Conservation (phyloP, 2,329 filamentous ascomycete genomes). For the Colletotrichum horii region DNA sequence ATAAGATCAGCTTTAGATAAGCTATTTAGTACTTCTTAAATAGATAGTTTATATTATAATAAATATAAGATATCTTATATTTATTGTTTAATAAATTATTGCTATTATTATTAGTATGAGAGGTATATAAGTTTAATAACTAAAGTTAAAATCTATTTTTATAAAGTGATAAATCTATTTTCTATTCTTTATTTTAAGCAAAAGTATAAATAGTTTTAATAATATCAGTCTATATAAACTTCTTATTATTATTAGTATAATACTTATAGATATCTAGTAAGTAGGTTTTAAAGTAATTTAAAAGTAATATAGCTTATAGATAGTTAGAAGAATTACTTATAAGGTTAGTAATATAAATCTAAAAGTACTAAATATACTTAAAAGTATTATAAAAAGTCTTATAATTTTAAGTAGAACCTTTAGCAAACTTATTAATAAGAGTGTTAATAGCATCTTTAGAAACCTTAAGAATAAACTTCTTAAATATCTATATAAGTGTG, state of each 20-base stretch:
- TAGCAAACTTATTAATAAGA: neutral
- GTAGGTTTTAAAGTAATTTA: neutral
- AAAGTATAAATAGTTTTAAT: neutral
- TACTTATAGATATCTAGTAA: neutral
- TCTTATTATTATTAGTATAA: neutral
- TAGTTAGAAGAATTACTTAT: neutral
- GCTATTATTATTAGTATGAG: neutral
- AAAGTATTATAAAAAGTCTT: neutral
- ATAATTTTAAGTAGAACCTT: neutral
- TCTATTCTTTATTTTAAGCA: neutral
- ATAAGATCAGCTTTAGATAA: neutral
- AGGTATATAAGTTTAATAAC: neutral
- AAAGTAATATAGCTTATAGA: neutral
- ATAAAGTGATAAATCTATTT: neutral
- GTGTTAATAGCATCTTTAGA: neutral
- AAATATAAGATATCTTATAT: neutral
- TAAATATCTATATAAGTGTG: neutral
- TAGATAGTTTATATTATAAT: neutral
- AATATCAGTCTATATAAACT: neutral
- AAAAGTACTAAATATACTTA: neutral
- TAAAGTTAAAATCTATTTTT: no score
- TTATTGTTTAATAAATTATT: neutral
- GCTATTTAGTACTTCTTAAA: neutral
- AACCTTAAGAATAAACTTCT: neutral
- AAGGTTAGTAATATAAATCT: neutral